Base-by-base conservation (phyloP, 345 rosid genomes). In the Noccaea bulbosa region DNA sequence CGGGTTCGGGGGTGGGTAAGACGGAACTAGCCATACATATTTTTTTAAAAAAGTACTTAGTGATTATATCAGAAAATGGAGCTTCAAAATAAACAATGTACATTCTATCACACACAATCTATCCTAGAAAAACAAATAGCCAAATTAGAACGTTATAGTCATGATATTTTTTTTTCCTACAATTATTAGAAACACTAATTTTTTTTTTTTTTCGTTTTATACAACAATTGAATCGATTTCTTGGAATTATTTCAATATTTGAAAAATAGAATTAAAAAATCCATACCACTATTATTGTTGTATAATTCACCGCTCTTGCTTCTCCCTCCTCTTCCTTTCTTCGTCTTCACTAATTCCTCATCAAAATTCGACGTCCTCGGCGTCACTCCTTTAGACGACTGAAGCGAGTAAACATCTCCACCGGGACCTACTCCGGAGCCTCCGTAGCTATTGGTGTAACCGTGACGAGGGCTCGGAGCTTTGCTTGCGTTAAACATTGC, bases 311-410 rank as follows among this genome's bases (percentile, higher is more conserved):
- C 96, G 49, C 93, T 86, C 85, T 85, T 80, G 51, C 89, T 83
- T 48, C 83, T 80, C 9, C 83, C 89, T 7, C 88, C 93, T 37
- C 76, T 67, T 50, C 71, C 84, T 73, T 81, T 89, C 63, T 78
- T 77, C 6, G 67, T 61, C 76, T 79, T 87, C 81, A 87, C 1
- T 81, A 74, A 82, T 20, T 88, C 91, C 79, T 90, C 93, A 12
- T 88, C 94, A 37, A 84, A 87, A 78, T 90, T 90, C n/a, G 96
- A 87, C n/a, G 89, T 78, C 39, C 93, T 81, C 0, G 96, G 93
- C 1, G 96, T 89, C 15, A 81, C 85, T 15, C 89, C 89, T 63
- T 86, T 87, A 0, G 96, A 87, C n/a, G 96, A 89, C 48, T 89
- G 91, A 65, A 85, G 41, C 0, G 96, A 89, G 73, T 79, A 87